Evolutionary conservation across 768 basidiomycete genomes (phyloP).

Genomic region (Lentinula aciculospora): DNA sequence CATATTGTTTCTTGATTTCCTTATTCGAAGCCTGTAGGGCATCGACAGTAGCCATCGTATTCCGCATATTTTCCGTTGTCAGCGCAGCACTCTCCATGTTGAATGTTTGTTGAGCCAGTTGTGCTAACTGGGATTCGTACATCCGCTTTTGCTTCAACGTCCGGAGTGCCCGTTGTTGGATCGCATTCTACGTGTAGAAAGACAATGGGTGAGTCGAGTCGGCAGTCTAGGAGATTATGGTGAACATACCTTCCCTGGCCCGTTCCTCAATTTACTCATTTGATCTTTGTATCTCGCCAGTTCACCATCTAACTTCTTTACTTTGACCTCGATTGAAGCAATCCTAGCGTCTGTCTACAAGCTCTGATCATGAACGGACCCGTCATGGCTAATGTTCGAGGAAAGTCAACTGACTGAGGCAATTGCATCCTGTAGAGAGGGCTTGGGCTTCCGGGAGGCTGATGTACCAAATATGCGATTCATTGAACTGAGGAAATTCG

Average conservation of each 20-base stretch:
- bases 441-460: constrained; percentile 75
- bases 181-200: constrained; percentile 55
- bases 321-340: constrained; percentile 90
- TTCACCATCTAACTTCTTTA: constrained; percentile 95
- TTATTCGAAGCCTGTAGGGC: constrained; percentile 96
- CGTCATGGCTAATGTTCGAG: not conserved
- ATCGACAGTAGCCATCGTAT: constrained; percentile 98
- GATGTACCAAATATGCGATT: constrained; percentile 83
- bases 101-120: constrained; percentile 91
- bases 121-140: constrained; percentile 90
- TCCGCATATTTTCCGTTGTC: constrained; percentile 95
- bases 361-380: not conserved
- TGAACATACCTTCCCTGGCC: constrained; percentile 82
- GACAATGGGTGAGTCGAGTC: not conserved
- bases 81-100: constrained; percentile 97
- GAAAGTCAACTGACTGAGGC: constrained; percentile 48
- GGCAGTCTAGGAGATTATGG: not conserved
- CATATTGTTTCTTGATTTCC: constrained; percentile 94
- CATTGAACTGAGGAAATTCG: constrained; percentile 33
- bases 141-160: constrained; percentile 93
- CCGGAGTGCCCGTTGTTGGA: constrained; percentile 90
- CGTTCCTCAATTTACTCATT: constrained; percentile 88
- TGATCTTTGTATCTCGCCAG: constrained; percentile 90
- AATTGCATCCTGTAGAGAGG: constrained; percentile 90
- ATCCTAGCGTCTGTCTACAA: constrained; percentile 81